Evolutionary conservation across 495 filamentous ascomycete genomes (phyloP).

Genomic region (Friedmanniomyces simplex): DNA sequence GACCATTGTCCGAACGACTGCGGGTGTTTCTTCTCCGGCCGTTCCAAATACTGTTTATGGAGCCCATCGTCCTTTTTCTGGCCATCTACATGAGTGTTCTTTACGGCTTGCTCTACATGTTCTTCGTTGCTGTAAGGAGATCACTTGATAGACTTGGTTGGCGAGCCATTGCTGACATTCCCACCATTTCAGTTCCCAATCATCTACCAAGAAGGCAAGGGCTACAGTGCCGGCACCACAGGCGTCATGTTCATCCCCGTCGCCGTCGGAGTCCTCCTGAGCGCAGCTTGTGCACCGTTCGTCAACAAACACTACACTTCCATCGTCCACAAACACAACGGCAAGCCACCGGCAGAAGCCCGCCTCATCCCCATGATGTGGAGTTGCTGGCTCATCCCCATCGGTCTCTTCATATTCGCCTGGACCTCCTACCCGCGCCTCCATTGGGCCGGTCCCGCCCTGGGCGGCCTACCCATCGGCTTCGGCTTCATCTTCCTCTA

Average conservation of each 20-base stretch:
- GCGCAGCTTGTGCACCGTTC: conserved; percentile 54
- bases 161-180: too few species aligned
- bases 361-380: conserved; percentile 83
- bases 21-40: conserved; percentile 38
- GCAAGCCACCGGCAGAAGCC: conserved; percentile 40
- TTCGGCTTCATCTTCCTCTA: conserved; percentile 57
- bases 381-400: conserved; percentile 62
- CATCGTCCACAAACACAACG: conserved; percentile 36
- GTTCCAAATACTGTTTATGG: conserved; percentile 44
- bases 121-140: conserved; percentile 22
- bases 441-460: conserved; percentile 49
- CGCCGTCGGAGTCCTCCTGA: conserved; percentile 33
- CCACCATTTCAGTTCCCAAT: too few species aligned
- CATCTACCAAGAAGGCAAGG: conserved; percentile 28
- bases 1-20: conserved; percentile 29
- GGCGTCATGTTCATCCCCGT: conserved; percentile 33
- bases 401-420: conserved; percentile 71
- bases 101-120: conserved; percentile 61
- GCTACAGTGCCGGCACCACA: conserved; percentile 26
- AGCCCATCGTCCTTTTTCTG: conserved; percentile 54
- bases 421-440: conserved; percentile 48
- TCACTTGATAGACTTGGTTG: too few species aligned
- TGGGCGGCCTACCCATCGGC: conserved; percentile 58
- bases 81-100: conserved; percentile 58
- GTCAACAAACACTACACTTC: conserved; percentile 40